These are phyloP conservation scores for Pseudotsuga menziesii DNA, from an alignment of 75 land plant genomes.

Conservation along the genomic window DNA sequence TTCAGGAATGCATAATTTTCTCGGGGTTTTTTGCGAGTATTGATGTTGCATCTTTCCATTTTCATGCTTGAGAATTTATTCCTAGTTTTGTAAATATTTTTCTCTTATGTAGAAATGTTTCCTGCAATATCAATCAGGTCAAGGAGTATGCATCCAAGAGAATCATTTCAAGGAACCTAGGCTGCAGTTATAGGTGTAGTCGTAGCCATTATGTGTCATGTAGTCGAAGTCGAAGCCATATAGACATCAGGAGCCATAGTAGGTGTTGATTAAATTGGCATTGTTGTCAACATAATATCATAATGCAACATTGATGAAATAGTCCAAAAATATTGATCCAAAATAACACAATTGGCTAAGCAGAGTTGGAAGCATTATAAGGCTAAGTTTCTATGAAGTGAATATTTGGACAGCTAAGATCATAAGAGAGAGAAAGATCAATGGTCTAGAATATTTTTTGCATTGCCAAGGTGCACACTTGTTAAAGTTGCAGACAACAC, in stretches of 20 bases:
- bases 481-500: too few relatives aligned
- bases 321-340: too few relatives aligned
- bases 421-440: too few relatives aligned
- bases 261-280: too few relatives aligned
- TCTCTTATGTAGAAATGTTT: not conserved
- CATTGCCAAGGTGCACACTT: too few relatives aligned
- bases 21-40: conserved; percentile 53
- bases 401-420: too few relatives aligned
- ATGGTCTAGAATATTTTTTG: too few relatives aligned
- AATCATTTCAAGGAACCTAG: conserved; percentile 50
- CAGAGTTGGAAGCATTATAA: too few relatives aligned
- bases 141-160: conserved; percentile 39
- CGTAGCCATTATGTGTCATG: conserved; percentile 28
- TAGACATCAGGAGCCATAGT: conserved; percentile 4
- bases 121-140: conserved; percentile 26
- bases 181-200: conserved; percentile 47
- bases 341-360: too few relatives aligned
- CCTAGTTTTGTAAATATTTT: not conserved
- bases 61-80: not conserved
- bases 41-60: not conserved
- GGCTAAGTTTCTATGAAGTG: too few relatives aligned
- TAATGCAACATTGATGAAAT: too few relatives aligned
- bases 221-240: conserved; percentile 17
- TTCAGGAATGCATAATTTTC: conserved; percentile 75
- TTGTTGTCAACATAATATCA: too few relatives aligned